These are phyloP conservation scores for Paramecium primaurelia DNA, from an alignment of 73 alveolate genomes.

Conservation along the genomic window DNA sequence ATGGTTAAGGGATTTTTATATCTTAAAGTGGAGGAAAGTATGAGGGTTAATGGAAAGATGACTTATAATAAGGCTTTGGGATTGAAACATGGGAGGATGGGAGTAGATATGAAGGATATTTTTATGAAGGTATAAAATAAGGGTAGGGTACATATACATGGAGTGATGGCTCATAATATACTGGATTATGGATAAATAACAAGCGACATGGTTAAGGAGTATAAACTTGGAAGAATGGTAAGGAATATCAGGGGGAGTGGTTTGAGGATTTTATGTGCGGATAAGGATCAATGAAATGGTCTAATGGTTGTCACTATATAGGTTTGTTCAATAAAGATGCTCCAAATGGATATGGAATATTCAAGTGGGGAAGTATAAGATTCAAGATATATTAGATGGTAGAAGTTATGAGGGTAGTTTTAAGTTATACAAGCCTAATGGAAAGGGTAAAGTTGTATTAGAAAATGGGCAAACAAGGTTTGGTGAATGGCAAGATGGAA, in stretches of 20 bases:
- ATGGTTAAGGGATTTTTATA: slow-evolving; percentile 65
- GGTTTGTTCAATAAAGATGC: slow-evolving; percentile 13
- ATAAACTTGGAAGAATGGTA: slow-evolving; percentile 34
- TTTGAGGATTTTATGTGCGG: slow-evolving; percentile 58
- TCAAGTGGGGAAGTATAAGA: background rate
- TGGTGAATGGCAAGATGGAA: slow-evolving; percentile 29
- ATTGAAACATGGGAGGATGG: slow-evolving; percentile 73
- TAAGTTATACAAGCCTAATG: background rate
- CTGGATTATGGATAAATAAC: slow-evolving; percentile 39
- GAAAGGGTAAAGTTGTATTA: background rate
- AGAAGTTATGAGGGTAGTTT: background rate
- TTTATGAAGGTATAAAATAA: slow-evolving; percentile 46
- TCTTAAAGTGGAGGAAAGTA: slow-evolving; percentile 72
- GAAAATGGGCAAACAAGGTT: slow-evolving; percentile 21
- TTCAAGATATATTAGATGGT: background rate
- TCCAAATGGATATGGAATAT: slow-evolving; percentile 1
- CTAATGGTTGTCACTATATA: background rate
- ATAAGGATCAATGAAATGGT: slow-evolving; percentile 47
- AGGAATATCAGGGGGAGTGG: slow-evolving; percentile 65
- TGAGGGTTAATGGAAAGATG: slow-evolving; percentile 72
- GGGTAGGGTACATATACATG: slow-evolving; percentile 53
- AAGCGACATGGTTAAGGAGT: slow-evolving; percentile 59
- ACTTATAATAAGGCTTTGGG: slow-evolving; percentile 80
- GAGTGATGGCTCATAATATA: slow-evolving; percentile 47
- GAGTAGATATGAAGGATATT: slow-evolving; percentile 50